Evolutionary conservation across 2,329 filamentous ascomycete species (phyloP).

Genomic region (Colletotrichum shisoi): DNA sequence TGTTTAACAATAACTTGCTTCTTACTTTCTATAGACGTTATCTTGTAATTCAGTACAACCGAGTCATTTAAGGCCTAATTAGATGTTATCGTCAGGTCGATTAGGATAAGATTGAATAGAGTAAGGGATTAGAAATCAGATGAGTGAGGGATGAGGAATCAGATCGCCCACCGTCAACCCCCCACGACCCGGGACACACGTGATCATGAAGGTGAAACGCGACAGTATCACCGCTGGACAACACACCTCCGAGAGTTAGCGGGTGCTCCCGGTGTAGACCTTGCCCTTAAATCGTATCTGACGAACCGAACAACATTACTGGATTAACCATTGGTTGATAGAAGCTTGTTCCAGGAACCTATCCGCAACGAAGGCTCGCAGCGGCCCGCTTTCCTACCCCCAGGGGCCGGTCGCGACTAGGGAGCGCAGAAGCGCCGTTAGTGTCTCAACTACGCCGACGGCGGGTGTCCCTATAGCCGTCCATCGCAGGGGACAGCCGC

Average conservation of each 20-base stretch:
- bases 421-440: slow-evolving; percentile 5
- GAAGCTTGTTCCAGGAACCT: background rate
- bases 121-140: background rate
- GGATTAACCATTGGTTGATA: background rate
- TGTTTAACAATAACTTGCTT: too few species aligned
- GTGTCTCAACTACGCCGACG: background rate
- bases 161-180: background rate
- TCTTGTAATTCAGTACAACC: too few species aligned
- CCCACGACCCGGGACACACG: slow-evolving; percentile 18
- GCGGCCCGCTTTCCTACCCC: background rate
- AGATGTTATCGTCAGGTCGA: background rate
- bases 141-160: too few species aligned
- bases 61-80: too few species aligned
- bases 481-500: too few species aligned
- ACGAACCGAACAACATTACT: background rate
- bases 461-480: background rate
- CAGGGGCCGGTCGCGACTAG: background rate
- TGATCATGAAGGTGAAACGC: slow-evolving; percentile 33
- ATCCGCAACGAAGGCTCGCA: background rate
- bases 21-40: too few species aligned
- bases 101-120: background rate
- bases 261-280: background rate
- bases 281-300: background rate
- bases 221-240: background rate
- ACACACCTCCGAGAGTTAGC: background rate